A percentile compares a stretch with the other conserved stretches of the same genome.
Conservation (phyloP, 306 rosid species). For the Inga oerstediana region DNA sequence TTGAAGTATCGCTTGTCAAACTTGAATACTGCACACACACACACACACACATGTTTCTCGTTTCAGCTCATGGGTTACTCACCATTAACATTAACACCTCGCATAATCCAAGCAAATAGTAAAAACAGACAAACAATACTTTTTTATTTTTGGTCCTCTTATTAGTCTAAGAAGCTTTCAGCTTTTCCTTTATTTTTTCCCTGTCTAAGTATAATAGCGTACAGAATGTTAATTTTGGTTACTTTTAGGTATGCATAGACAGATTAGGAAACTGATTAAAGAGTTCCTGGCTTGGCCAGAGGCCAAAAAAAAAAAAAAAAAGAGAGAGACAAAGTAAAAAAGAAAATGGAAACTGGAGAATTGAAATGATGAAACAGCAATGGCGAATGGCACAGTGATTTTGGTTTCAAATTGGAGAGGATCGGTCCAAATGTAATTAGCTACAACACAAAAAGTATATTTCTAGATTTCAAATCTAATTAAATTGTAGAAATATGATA, state of each 20-base stretch:
- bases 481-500: too few relatives aligned
- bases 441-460: not conserved
- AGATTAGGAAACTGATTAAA: not conserved
- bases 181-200: not conserved
- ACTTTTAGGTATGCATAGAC: not conserved
- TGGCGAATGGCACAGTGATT: not conserved
- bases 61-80: not conserved
- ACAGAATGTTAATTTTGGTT: not conserved
- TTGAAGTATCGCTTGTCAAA: slow-evolving; percentile 68
- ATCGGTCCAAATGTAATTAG: slow-evolving; percentile 17
- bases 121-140: not conserved
- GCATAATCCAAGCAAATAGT: not conserved
- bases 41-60: not conserved
- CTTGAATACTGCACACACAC: slow-evolving; percentile 40
- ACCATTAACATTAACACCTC: not conserved
- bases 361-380: not conserved
- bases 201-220: not conserved
- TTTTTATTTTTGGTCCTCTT: not conserved
- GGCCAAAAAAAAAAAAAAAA: too few relatives aligned
- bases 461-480: too few relatives aligned
- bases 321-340: not conserved
- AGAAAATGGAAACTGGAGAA: not conserved
- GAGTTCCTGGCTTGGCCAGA: not conserved
- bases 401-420: not conserved
- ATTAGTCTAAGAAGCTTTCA: not conserved